Base-by-base conservation (phyloP, 1,139 yeast genomes). In the Protomyces inouyei region DNA sequence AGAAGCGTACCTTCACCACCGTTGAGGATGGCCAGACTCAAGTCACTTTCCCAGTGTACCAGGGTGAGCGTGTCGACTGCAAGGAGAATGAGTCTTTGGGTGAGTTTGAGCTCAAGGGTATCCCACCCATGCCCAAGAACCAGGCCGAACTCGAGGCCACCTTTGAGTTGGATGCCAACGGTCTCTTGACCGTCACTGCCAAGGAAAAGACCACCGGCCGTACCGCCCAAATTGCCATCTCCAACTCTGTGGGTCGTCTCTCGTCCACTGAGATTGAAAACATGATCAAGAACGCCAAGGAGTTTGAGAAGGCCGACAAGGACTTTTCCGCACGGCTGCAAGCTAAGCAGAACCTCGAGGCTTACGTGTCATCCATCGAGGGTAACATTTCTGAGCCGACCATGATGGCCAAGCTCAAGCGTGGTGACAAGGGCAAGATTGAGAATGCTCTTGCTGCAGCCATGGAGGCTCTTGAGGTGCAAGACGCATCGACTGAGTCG, bases 1-100 rank as follows among this genome's bases (percentile, higher is more conserved):
- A 93, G 91, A 88, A 97, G 84, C 89, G 97, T 86, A 93, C 98
- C 76, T 93, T 93, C 95, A 92, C 98, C 82, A 93, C 98, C 76
- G 97, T 89, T 78, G 97, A 89, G 78, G 98, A 93, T 87, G 93
- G 90, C 87, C 98, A 93, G 84, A 92, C 98, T 79, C 90, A 97
- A 75, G 98, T 93, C 74, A 96, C 90, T 81, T 92, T 93, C 97
- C 98, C 97, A 81, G 98, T 93, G 71, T 93, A 92, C 92, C 98
- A 93, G 83, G 98, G 98, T 87, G 98, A 93, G 85, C 96, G 98
- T 86, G 97, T 91, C 78, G 93, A 92, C 96, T 92, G 98, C 86
- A 79, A 90, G 74, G 98, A 93, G 84, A 93, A 93, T 95, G 91
- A 97, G 78, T 87, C 92, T 79, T 88, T 93, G 80, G 98, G 98